These are phyloP conservation scores for Polysphondylium violaceum DNA, from an alignment of 78 protist genomes.

Conservation along the genomic window DNA sequence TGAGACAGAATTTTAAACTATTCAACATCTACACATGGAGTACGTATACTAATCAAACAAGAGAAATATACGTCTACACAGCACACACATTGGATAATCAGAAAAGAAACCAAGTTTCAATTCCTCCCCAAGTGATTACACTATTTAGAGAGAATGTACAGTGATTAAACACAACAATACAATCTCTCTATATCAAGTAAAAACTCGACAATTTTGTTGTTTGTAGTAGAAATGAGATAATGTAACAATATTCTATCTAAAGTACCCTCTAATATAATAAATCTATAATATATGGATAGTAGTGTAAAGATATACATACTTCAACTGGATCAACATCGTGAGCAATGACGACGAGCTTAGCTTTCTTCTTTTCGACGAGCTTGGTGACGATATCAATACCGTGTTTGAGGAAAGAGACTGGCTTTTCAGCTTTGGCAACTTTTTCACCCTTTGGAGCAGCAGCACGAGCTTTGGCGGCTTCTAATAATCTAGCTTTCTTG, in stretches of 20 bases:
- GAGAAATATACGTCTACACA: no score
- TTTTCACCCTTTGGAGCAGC: constrained; percentile 75
- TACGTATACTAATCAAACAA: no score
- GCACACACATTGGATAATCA: no score
- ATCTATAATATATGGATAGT: not conserved
- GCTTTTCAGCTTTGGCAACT: constrained; percentile 58
- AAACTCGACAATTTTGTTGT: no score
- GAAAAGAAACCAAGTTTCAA: no score
- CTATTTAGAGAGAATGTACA: no score
- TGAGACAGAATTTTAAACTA: not conserved
- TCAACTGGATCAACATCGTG: constrained; percentile 99
- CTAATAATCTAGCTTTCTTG: constrained; percentile 90
- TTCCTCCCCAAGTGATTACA: no score
- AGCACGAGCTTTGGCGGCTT: constrained; percentile 84
- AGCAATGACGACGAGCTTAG: constrained; percentile 99
- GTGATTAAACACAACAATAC: no score
- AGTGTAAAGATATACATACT: constrained; percentile 35
- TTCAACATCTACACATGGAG: no score
- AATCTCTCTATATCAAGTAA: no score
- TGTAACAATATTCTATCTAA: not conserved
- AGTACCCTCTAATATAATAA: not conserved
- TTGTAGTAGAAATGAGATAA: not conserved
- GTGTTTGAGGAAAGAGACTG: constrained; percentile 87
- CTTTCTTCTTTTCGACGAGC: constrained; percentile 97
- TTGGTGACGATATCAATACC: constrained; percentile 98